A percentile compares a stretch with the other conserved stretches of the same genome.
phyloP scores from a whole-genome alignment of 208 protist species.

The Leishmania martiniquensis region DNA sequence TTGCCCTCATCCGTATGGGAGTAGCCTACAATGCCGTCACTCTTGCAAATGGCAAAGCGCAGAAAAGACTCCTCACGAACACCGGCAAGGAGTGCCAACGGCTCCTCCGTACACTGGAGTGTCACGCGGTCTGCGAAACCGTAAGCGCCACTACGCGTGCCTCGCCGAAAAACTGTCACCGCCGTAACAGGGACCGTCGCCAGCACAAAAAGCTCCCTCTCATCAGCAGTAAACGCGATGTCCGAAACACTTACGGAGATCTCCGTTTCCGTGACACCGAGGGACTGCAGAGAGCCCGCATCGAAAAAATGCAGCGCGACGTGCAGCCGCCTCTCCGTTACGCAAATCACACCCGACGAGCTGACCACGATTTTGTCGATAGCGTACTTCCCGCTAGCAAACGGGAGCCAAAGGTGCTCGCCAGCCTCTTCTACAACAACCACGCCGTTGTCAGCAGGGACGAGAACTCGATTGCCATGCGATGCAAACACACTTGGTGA shows the following conservation, averaged over 20 bases:
- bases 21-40: slow-evolving; percentile 20
- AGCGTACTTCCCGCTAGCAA: slow-evolving; percentile 44
- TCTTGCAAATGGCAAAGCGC: neutral
- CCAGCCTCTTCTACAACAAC: slow-evolving; percentile 28
- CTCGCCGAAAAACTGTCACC: slow-evolving; percentile 44
- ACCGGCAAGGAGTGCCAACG: neutral
- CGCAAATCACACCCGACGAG: slow-evolving; percentile 39
- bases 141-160: slow-evolving; percentile 14
- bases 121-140: slow-evolving; percentile 9
- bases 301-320: slow-evolving; percentile 68
- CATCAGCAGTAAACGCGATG: slow-evolving; percentile 59
- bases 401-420: slow-evolving; percentile 56
- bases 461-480: slow-evolving; percentile 35
- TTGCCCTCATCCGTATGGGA: neutral
- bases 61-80: neutral
- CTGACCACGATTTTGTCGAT: slow-evolving; percentile 55
- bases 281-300: slow-evolving; percentile 30
- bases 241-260: slow-evolving; percentile 46
- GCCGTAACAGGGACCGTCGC: slow-evolving; percentile 32
- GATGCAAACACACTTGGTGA: slow-evolving; percentile 26
- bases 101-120: slow-evolving; percentile 7
- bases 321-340: slow-evolving; percentile 57
- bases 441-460: slow-evolving; percentile 53
- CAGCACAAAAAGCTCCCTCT: slow-evolving; percentile 58
- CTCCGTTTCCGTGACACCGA: slow-evolving; percentile 53